Base-by-base conservation (phyloP, 2,329 filamentous ascomycete genomes). In the Aphanocladium album region DNA sequence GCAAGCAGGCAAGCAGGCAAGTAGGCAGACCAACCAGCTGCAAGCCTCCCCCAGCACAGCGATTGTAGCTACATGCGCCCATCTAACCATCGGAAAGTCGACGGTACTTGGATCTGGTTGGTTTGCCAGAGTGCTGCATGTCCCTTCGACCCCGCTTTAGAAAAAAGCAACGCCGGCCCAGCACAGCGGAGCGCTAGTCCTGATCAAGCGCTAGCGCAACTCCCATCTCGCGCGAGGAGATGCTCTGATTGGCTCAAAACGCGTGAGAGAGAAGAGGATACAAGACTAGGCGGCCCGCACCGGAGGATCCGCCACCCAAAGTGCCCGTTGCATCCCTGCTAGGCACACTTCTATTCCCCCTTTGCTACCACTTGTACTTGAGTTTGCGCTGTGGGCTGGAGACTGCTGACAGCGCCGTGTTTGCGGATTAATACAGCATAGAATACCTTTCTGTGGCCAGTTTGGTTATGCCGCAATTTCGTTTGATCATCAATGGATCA, bases 221-320 rank as follows among this genome's bases (percentile, higher is more conserved):
- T 2, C 17, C 19, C 8, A 14, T 16, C 23, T 27, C 35, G 17
- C n/a, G 8, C 9, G 25, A 27, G 25, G 7, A 17, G 5, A 21
- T 2, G 3, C 8, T n/a, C 23, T 60, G 57, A 59, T 59, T 59
- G 56, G 56, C 37, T n/a, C 27, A 12, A 0, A 14, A 14, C 5
- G 4, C 5, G 5, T 3, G 4, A n/a, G 56, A 27, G 57, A 30
- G 27, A 60, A 54, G 57, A 46, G 57, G 51, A 37, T 53, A 60
- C 57, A 54, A 54, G 17, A 35, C 57, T 53, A 60, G 33, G 33
- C 41, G 14, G 50, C 19, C 45, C 50, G 49, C 57, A 16, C 57
- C 30, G 49, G 57, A 16, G 57, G 49, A 60, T 53, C 56, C 56
- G 46, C 46, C 39, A 25, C 14, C 43, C 5, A 57, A 6, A 39